Evolutionary conservation across 441 rosid species (phyloP), one percentile per base, ranked within the genome.

Genomic region (Gossypium trilobum): DNA sequence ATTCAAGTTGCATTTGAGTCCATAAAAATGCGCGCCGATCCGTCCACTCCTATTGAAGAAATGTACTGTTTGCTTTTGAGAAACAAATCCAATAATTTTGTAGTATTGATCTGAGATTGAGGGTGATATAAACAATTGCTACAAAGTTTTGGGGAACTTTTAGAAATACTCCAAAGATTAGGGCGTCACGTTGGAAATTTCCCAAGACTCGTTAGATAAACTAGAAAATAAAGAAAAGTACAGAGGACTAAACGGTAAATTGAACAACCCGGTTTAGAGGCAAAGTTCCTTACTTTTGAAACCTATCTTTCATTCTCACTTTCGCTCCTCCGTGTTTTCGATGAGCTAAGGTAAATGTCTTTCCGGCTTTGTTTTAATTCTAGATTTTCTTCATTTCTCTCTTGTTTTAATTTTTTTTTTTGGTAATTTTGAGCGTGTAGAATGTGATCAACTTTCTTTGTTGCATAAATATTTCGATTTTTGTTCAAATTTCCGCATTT

Each of bases 261-360:
- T 57, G 16, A 14, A 1, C 58, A 5, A 56, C 69, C 55, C 57
- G 20, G 7, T 70, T 36, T 4, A 52, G 78, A 75, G 79, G 71
- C 75, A 75, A 67, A 57, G 22, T 51, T 36, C 13, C 27, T 3
- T 13, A 11, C 72, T 65, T 73, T 61, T 62, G 70, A 68, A 75
- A 56, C 66, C 71, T 55, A 19, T 70, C 13, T 39, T 42, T 55
- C 31, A 19, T 48, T 13, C 59, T 22, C 31, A 20, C n/a, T 56
- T 19, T 16, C 20, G 46, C 44, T 71, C 23, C 60, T 73, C 44
- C 3, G 61, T 62, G 68, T 58, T 67, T 61, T 66, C 78, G 46
- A 75, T 78, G 76, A 52, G 71, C 68, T 60, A 67, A 55, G 71
- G 76, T 72, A 61, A 73, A 66, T 71, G 71, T 71, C 3, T 11